A percentile compares a stretch with the other conserved stretches of the same genome.
phyloP scores from a whole-genome alignment of 2,329 filamentous ascomycete species.

The Fusarium multiceps region DNA sequence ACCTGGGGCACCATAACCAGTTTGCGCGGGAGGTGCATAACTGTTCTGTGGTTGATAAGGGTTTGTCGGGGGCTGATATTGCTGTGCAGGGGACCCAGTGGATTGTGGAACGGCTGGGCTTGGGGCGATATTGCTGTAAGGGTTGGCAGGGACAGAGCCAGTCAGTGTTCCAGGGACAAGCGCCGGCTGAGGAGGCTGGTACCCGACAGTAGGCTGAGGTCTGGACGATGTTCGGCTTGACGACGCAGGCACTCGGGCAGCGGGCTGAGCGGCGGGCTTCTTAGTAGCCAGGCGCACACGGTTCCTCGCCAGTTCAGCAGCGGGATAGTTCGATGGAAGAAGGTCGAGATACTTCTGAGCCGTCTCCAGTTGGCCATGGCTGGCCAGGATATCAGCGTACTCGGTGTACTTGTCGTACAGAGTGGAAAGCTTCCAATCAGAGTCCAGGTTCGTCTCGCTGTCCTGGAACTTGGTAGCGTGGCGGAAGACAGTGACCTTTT shows the following conservation, averaged over 20 bases:
- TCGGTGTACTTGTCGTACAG: conserved; percentile 97
- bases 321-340: conserved; percentile 83
- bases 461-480: conserved; percentile 93
- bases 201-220: conserved; percentile 56
- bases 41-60: conserved; percentile 49
- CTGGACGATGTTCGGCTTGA: conserved; percentile 54
- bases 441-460: conserved; percentile 73
- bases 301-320: conserved; percentile 86
- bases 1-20: conserved; percentile 52
- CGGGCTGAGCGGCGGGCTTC: conserved; percentile 50
- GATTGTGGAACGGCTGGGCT: conserved; percentile 38
- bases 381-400: conserved; percentile 93
- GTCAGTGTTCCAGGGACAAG: conserved; percentile 39
- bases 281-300: conserved; percentile 86
- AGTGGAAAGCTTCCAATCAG: conserved; percentile 87
- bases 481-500: conserved; percentile 98
- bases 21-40: conserved; percentile 45
- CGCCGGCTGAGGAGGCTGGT: conserved; percentile 60
- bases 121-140: conserved; percentile 58
- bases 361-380: conserved; percentile 85
- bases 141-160: conserved; percentile 45
- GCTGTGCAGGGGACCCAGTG: conserved; percentile 45
- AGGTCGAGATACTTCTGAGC: conserved; percentile 94
- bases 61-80: conserved; percentile 54
- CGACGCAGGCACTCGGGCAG: conserved; percentile 44